Percentiles rank a stretch among this genome's conserved stretches.
Conservation (phyloP, 176 grass and related monocot genomes). For the Saccharum officinarum region DNA sequence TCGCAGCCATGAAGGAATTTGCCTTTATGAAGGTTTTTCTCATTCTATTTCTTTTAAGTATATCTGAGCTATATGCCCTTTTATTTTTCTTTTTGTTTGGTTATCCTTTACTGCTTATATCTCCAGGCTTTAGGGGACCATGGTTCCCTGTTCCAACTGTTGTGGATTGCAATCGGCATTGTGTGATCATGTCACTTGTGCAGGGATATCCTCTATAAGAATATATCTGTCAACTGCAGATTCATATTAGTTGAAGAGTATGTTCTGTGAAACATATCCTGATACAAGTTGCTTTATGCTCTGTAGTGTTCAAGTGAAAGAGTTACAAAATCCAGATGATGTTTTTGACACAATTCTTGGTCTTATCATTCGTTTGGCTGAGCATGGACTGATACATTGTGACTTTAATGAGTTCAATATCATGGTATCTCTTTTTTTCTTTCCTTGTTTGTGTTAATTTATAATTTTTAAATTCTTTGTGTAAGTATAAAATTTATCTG, state of each 20-base stretch:
- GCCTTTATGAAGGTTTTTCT: conserved; percentile 84
- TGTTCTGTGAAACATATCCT: neutral
- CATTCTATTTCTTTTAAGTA: neutral
- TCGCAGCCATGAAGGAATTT: conserved; percentile 87
- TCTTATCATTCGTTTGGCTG: conserved; percentile 79
- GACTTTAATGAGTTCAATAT: conserved; percentile 99
- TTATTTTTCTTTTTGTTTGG: conserved; percentile 1
- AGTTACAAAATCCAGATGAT: conserved; percentile 79
- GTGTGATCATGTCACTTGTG: conserved; percentile 94
- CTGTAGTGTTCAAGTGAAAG: conserved; percentile 83
- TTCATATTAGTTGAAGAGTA: conserved; percentile 1
- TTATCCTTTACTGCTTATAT: neutral
- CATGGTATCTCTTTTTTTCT: conserved; percentile 59
- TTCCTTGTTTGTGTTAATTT: neutral
- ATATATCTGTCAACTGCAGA: neutral
- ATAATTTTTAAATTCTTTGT: neutral
- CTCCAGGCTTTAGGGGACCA: conserved; percentile 83
- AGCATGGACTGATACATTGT: conserved; percentile 98
- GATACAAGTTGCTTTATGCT: neutral
- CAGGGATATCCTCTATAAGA: conserved; percentile 92
- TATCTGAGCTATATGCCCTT: neutral
- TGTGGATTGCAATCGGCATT: conserved; percentile 88
- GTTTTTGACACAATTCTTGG: conserved; percentile 84
- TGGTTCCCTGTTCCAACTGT: conserved; percentile 82
- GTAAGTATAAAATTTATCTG: neutral